A percentile compares a stretch with the other conserved stretches of the same genome.
Conservation (phyloP, 805 yeast species). For the Spathaspora boniae region DNA sequence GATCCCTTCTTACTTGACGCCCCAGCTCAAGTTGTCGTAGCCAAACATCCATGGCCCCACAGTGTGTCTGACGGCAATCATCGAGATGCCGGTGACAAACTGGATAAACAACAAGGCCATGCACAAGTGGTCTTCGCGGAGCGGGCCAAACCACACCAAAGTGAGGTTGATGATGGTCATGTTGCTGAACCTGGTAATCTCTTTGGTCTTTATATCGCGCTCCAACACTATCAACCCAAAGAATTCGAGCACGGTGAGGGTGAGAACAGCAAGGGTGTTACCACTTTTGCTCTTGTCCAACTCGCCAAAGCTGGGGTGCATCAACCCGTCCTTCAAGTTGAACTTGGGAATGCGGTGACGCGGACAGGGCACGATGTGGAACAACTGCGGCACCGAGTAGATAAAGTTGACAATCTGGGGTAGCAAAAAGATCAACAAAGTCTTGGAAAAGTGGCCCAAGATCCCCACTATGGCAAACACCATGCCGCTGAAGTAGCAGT, state of each 20-base stretch:
- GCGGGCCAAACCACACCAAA: conserved; percentile 85
- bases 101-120: conserved; percentile 57
- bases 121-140: conserved; percentile 79
- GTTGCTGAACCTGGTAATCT: conserved; percentile 57
- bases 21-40: conserved; percentile 66
- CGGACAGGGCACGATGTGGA: conserved; percentile 87
- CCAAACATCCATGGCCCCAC: conserved; percentile 86
- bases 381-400: conserved; percentile 89
- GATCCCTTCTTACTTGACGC: conserved; percentile 24
- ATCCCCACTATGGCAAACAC: conserved; percentile 97
- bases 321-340: conserved; percentile 59
- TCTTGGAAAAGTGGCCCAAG: conserved; percentile 93
- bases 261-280: conserved; percentile 12
- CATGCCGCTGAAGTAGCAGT: conserved; percentile 98
- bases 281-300: conserved; percentile 22
- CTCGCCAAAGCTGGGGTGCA: conserved; percentile 58
- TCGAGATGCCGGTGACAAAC: conserved; percentile 58
- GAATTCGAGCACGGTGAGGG: conserved; percentile 36
- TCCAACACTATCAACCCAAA: conserved; percentile 45
- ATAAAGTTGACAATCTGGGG: conserved; percentile 91
- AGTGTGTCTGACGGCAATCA: conserved; percentile 73
- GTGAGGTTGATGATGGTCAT: conserved; percentile 83
- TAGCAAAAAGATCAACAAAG: conserved; percentile 76
- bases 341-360: conserved; percentile 89
- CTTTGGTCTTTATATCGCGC: conserved; percentile 15